Evolutionary conservation across 352 stramenopile species (phyloP).

Genomic region (Phytopythium delawarense): DNA sequence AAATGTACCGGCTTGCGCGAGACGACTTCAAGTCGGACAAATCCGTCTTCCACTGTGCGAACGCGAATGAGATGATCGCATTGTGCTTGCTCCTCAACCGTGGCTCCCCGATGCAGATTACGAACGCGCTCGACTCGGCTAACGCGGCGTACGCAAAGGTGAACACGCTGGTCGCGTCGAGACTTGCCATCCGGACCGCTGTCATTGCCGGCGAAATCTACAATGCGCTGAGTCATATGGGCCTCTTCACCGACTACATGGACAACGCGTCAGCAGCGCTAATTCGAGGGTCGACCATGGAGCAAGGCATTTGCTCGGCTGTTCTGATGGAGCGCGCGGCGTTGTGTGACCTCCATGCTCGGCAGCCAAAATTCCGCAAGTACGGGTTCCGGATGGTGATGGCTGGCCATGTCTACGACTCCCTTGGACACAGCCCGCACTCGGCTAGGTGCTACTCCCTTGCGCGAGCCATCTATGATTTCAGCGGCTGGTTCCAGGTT

Average conservation of each 20-base stretch:
- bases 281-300: conserved; percentile 81
- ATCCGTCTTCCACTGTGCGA: conserved; percentile 73
- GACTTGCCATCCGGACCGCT: conserved; percentile 56
- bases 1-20: conserved; percentile 88
- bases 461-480: conserved; percentile 75
- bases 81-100: conserved; percentile 76
- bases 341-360: conserved; percentile 68
- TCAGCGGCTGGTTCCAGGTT: conserved; percentile 78
- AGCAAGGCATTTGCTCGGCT: conserved; percentile 82
- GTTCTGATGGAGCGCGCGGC: conserved; percentile 77
- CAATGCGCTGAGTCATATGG: conserved; percentile 61
- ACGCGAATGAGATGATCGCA: conserved; percentile 88
- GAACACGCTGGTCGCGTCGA: conserved; percentile 34
- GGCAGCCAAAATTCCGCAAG: conserved; percentile 79
- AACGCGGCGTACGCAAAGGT: conserved; percentile 64
- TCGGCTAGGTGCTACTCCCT: conserved; percentile 80
- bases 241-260: conserved; percentile 86
- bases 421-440: conserved; percentile 62
- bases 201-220: conserved; percentile 84
- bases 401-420: conserved; percentile 81
- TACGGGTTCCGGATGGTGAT: conserved; percentile 90
- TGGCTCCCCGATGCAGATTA: conserved; percentile 79
- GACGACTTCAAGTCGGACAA: conserved; percentile 92
- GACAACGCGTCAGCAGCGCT: conserved; percentile 76
- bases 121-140: conserved; percentile 71